A percentile compares a stretch with the other conserved stretches of the same genome.
Evolutionary conservation across 139 green algal genomes (phyloP).

Genomic region (Chlamydomonas incerta): DNA sequence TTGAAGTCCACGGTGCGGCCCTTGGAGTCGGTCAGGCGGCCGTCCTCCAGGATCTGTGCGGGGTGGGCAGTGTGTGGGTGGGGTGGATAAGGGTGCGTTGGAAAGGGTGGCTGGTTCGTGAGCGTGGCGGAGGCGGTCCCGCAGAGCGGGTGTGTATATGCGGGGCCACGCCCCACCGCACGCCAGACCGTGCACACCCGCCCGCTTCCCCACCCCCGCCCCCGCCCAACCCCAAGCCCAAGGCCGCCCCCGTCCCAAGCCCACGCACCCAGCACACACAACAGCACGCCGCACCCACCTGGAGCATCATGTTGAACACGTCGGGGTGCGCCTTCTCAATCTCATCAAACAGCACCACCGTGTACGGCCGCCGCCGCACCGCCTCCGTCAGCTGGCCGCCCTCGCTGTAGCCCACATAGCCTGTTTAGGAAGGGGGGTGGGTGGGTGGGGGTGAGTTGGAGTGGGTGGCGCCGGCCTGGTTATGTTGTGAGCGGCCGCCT

Average conservation of each 20-base stretch:
- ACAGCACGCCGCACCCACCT: constrained; percentile 70
- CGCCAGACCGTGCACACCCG: no score
- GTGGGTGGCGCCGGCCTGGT: background rate
- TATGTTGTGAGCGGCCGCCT: no score
- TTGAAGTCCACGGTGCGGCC: constrained; percentile 99
- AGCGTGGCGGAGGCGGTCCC: no score
- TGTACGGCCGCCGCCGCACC: constrained; percentile 95
- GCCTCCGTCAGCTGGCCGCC: constrained; percentile 99
- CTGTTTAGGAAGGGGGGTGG: constrained; percentile 33
- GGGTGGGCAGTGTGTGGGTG: no score
- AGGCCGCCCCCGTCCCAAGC: background rate
- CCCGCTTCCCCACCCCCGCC: no score
- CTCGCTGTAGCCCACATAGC: constrained; percentile 99
- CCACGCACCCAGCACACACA: background rate
- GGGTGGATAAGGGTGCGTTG: background rate
- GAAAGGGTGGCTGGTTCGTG: background rate
- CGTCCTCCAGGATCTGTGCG: constrained; percentile 95
- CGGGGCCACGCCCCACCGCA: no score
- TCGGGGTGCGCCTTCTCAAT: constrained; percentile 99
- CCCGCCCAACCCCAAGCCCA: no score
- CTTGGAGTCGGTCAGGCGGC: constrained; percentile 91
- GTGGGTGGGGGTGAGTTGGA: background rate
- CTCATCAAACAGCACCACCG: constrained; percentile 99
- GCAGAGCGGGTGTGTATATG: no score
- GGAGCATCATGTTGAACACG: constrained; percentile 99